Base-by-base conservation (phyloP, 495 filamentous ascomycete species). In the Pyrenula aspistea region DNA sequence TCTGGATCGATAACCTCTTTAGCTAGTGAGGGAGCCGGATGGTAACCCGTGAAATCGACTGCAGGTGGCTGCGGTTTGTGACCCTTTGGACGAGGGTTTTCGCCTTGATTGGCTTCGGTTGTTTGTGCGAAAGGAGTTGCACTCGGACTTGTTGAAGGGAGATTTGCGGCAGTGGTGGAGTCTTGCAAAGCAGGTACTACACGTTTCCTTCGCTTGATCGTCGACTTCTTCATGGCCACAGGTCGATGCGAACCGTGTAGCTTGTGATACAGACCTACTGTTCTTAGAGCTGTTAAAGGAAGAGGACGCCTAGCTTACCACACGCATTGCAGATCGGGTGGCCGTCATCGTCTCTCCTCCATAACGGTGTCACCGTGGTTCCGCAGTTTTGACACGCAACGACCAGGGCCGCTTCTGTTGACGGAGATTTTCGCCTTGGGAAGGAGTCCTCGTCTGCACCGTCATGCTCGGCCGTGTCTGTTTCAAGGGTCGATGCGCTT, bases 301-400 rank as follows among this genome's bases (percentile, higher is more conserved):
- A 4, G 10, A 8, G 31, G 50, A 25, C 22, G 22, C 54, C 22
- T 56, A 59, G 78, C 89, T 64, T 80, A 95, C 93, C 93, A 70
- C 93, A 98, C 55, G 93, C 93, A 73, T 98, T 98, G 74, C 93
- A 98, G 59, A 98, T 97, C 2, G 91, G 96, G 74, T 96, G 90
- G 12, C 94, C 94, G 61, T 83, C 83, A 68, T 95, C 93, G 67
- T 97, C 93, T 60, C 93, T 83, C 63, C 93, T 79, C 93, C 93
- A 99, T 24, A 99, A 74, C 12, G 93, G 93, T 24, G 93, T 99
- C 58, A 97, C 89, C 1, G 92, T 97, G 47, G 94, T 99, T 19
- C 86, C 89, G 69, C 93, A 99, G 65, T 99, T 99, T 63, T 96
- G 92, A 62, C 93, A 99, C 20, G 93, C 90, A 54, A 95, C 86